Evolutionary conservation across 2,329 filamentous ascomycete species (phyloP), one percentile per base, ranked within the genome.

Genomic region (Periconia sp.): DNA sequence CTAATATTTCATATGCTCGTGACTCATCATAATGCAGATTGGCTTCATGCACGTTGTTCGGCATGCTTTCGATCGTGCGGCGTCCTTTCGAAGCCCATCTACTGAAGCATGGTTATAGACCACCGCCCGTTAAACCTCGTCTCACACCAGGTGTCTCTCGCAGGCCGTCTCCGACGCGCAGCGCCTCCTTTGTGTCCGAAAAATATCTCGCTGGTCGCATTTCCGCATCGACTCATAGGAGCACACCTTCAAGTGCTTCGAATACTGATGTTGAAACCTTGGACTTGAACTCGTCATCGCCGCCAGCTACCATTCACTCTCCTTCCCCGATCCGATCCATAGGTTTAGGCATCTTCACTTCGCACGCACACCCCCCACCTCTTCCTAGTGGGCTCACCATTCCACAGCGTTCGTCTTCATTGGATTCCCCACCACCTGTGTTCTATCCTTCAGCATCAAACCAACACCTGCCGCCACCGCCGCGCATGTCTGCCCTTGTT

Each of bases 81-180:
- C 65, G 67, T 18, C 68, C 68, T 2, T 71, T 71, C 32, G 68
- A 71, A 42, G 67, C 68, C 9, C 60, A 65, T 40, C 40, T 70
- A 2, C 57, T 68, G 36, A 64, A 56, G 12, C 53, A 59, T 16
- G 54, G 50, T 15, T 62, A 61, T 21, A 29, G 21, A 15, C 46
- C 43, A 36, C 40, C 35, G 24, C 31, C 54, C 11, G 15, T n/a
- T 2, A 40, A 51, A 3, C 30, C 29, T 4, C 31, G 47, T 21
- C 32, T 44, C 15, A 54, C 58, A 12, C 58, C 61, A 16, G 34
- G 36, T 9, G 31, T 36, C 11, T 66, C 61, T 7, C 43, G 52
- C 18, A 42, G 43, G 17, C 30, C 46, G 15, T 61, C 64, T 2
- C 52, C 48, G 15, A 43, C 46, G 2, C 51, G 47, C 28, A 51